Base-by-base conservation (phyloP, 2,329 filamentous ascomycete genomes). In the Sphaerulina musiva region DNA sequence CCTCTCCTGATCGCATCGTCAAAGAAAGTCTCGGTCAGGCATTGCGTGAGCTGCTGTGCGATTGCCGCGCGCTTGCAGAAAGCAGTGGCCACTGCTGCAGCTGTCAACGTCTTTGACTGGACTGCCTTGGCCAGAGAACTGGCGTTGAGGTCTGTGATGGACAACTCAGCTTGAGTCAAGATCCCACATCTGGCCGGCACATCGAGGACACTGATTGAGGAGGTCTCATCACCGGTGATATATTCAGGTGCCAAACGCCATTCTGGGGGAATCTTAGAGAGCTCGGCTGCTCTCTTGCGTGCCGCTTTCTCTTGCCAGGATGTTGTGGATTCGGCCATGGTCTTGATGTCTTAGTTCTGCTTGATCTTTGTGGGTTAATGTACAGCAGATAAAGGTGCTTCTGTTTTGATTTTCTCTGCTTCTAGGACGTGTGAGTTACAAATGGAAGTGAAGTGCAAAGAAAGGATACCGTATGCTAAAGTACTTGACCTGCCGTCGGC, bases 121-220 rank as follows among this genome's bases (percentile, higher is more conserved):
- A 77, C 69, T 2, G 64, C 68, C 26, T 68, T 60, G 2, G 70
- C 66, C 46, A 76, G 58, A 12, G 62, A 66, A 4, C 68, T 70
- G 3, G 74, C 74, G 62, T 80, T 75, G 55, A 76, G 78, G 57
- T 82, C 79, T 0, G 81, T 84, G 42, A 83, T 80, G 0, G 70
- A 64, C 14, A 83, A 63, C 56, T 84, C 80, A 4, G 72, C 64
- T 0, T 65, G 11, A 1, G 66, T 75, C 14, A 84, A 68, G 4
- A 84, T 64, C 0, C 79, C 78, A 59, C 78, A 79, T 48, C 71
- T 70, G 11, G 73, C 69, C 1, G 80, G 80, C 6, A 82, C 66
- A 23, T 76, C 68, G 47, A 78, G 70, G n/a, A 80, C 72, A 20
- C n/a, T 66, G 31, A 54, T 56, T 49, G 53, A 59, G 4, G 55